These are phyloP conservation scores for Rhododendron simsii DNA, from an alignment of 148 eudicot species.

Conservation along the genomic window DNA sequence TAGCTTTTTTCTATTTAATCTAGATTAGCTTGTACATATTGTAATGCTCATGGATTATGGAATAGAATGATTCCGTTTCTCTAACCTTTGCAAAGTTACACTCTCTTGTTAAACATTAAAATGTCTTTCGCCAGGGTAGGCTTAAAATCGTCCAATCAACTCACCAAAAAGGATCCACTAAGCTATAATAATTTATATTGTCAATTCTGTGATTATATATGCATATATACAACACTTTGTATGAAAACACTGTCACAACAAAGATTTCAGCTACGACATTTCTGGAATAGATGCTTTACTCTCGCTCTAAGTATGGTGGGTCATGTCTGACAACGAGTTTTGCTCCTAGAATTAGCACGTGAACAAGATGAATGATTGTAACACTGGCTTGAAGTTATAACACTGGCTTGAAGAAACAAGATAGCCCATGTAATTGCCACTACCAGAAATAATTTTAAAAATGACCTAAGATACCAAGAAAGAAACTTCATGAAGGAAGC, in stretches of 20 bases:
- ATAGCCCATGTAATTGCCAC: background rate
- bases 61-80: too few species aligned
- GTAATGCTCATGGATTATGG: too few species aligned
- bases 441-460: background rate
- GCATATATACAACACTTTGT: background rate
- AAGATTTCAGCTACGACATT: background rate
- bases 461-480: background rate
- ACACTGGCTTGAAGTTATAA: background rate
- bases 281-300: background rate
- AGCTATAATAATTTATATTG: background rate
- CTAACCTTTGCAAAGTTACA: too few species aligned
- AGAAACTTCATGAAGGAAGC: background rate
- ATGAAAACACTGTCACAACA: background rate
- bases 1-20: too few species aligned
- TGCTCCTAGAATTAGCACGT: background rate
- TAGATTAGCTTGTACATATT: too few species aligned
- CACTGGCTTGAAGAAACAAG: background rate
- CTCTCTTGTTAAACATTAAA: background rate
- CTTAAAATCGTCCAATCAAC: background rate
- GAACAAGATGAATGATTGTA: background rate
- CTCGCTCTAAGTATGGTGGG: background rate
- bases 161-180: background rate
- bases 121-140: background rate
- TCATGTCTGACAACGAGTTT: background rate
- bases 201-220: background rate